Base-by-base conservation (phyloP, 208 protist genomes). In the Leishmania guyanensis region DNA sequence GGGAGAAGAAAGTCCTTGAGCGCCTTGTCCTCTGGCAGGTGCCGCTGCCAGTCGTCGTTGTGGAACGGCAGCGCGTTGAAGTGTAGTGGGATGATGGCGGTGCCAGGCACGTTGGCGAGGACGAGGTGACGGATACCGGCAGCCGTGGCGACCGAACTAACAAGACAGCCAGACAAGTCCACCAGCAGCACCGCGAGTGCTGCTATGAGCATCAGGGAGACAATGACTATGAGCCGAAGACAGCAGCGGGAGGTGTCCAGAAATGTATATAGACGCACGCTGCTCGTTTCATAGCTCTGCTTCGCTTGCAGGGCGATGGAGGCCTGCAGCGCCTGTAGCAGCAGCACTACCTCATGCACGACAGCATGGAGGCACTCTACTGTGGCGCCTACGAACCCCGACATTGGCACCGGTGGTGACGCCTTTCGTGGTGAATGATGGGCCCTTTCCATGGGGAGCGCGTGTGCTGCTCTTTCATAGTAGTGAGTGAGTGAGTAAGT, bases 51-150 rank as follows among this genome's bases (percentile, higher is more conserved):
- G 53, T 84, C 80, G 66, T 93, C 87, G 26, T 86, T 94, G 79
- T 89, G 81, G 26, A 94, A 84, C 0, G 93, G 91, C 53, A 94
- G 79, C 33, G 84, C 84, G 73, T 94, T 94, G 84, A 93, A 89
- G 60, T 78, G 51, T 1, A 96, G 83, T 0, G 90, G 81, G 16
- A 93, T 50, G n/a, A 94, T 72, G 46, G 84, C 82, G 75, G 80
- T 93, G 50, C 86, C 89, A 0, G 90, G 90, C 22, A 86, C 86
- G 53, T 91, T 50, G 3, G 80, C 70, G 5, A 96, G 86, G 46
- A 93, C 68, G 64, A 88, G 88, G 26, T 81, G 80, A 12, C 89
- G 86, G 1, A 93, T 65, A 1, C 70, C 75, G 0, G 88, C 66
- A 2, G 89, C 86, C 2, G 85, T 53, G 8, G 89, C 78, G 14